Base-by-base conservation (phyloP, 148 eudicot species). In the Amaranthus hypochondriacus region DNA sequence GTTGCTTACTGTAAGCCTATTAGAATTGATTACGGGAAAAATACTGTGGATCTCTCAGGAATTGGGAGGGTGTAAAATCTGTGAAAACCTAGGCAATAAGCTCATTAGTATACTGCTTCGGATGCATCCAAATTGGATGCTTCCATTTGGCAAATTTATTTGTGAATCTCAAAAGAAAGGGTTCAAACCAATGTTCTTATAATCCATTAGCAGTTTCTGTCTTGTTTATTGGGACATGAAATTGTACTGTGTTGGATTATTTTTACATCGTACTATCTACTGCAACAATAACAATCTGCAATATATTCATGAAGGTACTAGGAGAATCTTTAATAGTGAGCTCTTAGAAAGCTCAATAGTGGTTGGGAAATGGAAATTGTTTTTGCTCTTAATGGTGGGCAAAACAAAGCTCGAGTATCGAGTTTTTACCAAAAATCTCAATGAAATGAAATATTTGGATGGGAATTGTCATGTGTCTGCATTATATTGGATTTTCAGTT, bases 21-120 rank as follows among this genome's bases (percentile, higher is more conserved):
- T 14, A n/a, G 53, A 55, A 73, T 8, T 66, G 44, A 73, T 64
- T 73, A 3, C 64, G 53, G 44, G 10, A 44, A 70, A 11, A 50
- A 3, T 49, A 43, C 47, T 51, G 48, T 59, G 50, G 11, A 6
- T 14, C 7, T 62, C 14, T 14, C 9, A 8, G 68, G 44, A 48
- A 11, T 62, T 53, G 42, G 15, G n/a, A 5, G 52, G 52, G 0
- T 0, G 39, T 53, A 51, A 28, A 52, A 13, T n/a, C n/a, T n/a
- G n/a, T n/a, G n/a, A n/a, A 5, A n/a, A n/a, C 39, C 54, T 42
- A 5, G 61, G 59, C 8, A 42, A 13, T 43, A 42, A 39, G 11
- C 62, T 11, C 21, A 70, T 44, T 56, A 7, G 13, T 18, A 11
- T 11, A 46, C 63, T 57, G 64, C 73, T 18, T 7, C 0, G 15